Conservation (phyloP, 2,329 filamentous ascomycete species). For the Aspergillus sp. region DNA sequence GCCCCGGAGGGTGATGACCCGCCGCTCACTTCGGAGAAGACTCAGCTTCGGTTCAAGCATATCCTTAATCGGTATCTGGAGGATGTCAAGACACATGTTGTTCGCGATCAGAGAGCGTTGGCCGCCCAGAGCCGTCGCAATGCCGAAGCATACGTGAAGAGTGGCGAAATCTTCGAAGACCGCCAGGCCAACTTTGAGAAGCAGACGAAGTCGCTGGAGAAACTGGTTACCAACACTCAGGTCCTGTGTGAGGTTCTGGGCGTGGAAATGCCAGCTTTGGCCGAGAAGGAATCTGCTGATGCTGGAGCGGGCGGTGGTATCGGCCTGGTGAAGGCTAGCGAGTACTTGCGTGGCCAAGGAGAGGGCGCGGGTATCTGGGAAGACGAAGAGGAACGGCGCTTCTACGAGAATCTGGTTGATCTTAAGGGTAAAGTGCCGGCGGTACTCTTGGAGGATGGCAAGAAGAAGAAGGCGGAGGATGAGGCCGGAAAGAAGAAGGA, state of each 20-base stretch:
- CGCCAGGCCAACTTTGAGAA: slow-evolving; percentile 95
- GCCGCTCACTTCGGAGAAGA: slow-evolving; percentile 72
- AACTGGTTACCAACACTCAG: slow-evolving; percentile 85
- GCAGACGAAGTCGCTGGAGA: slow-evolving; percentile 87
- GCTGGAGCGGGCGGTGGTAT: slow-evolving; percentile 73
- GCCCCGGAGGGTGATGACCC: slow-evolving; percentile 60
- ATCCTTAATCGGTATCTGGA: slow-evolving; percentile 88
- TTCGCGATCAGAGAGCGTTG: slow-evolving; percentile 90
- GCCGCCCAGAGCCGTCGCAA: slow-evolving; percentile 87
- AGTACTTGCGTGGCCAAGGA: slow-evolving; percentile 85
- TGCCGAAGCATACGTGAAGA: slow-evolving; percentile 97
- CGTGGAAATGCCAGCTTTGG: slow-evolving; percentile 89
- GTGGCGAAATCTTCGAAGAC: slow-evolving; percentile 96
- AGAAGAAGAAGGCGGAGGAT: slow-evolving; percentile 90
- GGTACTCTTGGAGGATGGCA: slow-evolving; percentile 88
- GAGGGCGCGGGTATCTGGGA: slow-evolving; percentile 97
- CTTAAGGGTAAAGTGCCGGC: slow-evolving; percentile 93
- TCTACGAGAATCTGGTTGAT: slow-evolving; percentile 96
- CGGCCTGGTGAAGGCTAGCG: slow-evolving; percentile 88
- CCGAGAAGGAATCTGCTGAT: slow-evolving; percentile 74
- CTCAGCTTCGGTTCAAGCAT: slow-evolving; percentile 83
- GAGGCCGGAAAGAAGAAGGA: slow-evolving; percentile 79
- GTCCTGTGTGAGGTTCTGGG: slow-evolving; percentile 85
- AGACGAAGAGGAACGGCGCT: slow-evolving; percentile 94
- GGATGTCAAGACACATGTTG: slow-evolving; percentile 83